Percentiles rank a stretch among this genome's conserved stretches.
phyloP scores from a whole-genome alignment of 2,329 filamentous ascomycete species.

The Fusarium lateritium region DNA sequence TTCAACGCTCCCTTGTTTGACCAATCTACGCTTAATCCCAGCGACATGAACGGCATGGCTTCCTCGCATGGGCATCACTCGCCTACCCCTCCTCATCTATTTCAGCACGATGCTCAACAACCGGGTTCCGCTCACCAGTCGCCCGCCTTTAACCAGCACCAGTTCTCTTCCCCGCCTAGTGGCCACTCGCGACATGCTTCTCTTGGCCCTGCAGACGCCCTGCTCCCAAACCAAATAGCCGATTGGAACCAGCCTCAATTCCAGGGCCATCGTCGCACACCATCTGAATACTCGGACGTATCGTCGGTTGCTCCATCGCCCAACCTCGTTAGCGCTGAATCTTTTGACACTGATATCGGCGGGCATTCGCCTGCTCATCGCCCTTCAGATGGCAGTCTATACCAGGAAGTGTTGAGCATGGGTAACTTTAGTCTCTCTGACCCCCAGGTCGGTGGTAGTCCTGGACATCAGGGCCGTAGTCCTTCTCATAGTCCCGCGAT shows the following conservation, averaged over 20 bases:
- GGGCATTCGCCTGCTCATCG: constrained; percentile 86
- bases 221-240: constrained; percentile 65
- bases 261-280: constrained; percentile 84
- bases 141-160: constrained; percentile 69
- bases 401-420: constrained; percentile 83
- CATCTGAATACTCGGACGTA: constrained; percentile 94
- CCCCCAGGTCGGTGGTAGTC: constrained; percentile 74
- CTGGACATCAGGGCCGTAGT: constrained; percentile 79
- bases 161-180: constrained; percentile 66
- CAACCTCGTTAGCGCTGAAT: constrained; percentile 82
- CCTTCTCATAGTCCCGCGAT: constrained; percentile 82
- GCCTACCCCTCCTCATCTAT: constrained; percentile 69
- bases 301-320: constrained; percentile 90
- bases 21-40: constrained; percentile 59
- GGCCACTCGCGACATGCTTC: constrained; percentile 70
- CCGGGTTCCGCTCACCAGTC: constrained; percentile 68
- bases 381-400: constrained; percentile 79
- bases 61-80: constrained; percentile 68
- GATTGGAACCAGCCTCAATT: constrained; percentile 75
- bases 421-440: constrained; percentile 86
- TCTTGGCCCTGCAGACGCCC: constrained; percentile 69
- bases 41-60: constrained; percentile 68
- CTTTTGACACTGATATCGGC: constrained; percentile 79
- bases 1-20: constrained; percentile 75
- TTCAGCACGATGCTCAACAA: constrained; percentile 64